Evolutionary conservation across 768 basidiomycete species (phyloP).

Genomic region (Gymnopilus dilepis): DNA sequence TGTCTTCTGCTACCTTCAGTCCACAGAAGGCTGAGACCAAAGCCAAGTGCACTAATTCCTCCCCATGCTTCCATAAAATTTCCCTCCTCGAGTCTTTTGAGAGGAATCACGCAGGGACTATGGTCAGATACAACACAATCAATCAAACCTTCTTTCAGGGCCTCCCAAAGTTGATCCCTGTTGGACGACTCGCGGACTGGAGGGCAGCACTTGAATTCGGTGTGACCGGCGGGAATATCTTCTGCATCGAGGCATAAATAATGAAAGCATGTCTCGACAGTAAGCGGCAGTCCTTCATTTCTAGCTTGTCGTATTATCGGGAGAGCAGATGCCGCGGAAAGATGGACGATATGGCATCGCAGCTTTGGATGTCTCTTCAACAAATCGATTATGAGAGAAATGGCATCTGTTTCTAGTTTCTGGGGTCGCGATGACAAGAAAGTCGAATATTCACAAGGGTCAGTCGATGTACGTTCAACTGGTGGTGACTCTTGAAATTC

Average conservation of each 20-base stretch:
- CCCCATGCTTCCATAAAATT: conserved; percentile 94
- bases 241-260: conserved; percentile 83
- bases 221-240: conserved; percentile 72
- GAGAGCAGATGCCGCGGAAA: conserved; percentile 85
- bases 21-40: conserved; percentile 90
- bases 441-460: conserved; percentile 71
- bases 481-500: conserved; percentile 61
- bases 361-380: conserved; percentile 67
- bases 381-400: conserved; percentile 73
- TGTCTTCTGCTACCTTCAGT: conserved; percentile 75
- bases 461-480: conserved; percentile 13
- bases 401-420: conserved; percentile 79
- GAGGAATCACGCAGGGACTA: conserved; percentile 82
- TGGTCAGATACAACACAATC: conserved; percentile 97
- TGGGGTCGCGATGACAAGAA: conserved; percentile 89
- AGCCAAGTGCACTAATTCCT: conserved; percentile 88
- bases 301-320: conserved; percentile 76
- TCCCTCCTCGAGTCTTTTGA: conserved; percentile 81
- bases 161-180: conserved; percentile 79
- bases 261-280: conserved; percentile 98
- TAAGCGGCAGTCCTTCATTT: conserved; percentile 67
- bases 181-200: conserved; percentile 83
- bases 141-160: conserved; percentile 80
- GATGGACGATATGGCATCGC: conserved; percentile 93
- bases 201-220: conserved; percentile 97